A percentile compares a stretch with the other conserved stretches of the same genome.
phyloP scores from a whole-genome alignment of 345 rosid genomes.

The Zanthoxylum bungeanum region DNA sequence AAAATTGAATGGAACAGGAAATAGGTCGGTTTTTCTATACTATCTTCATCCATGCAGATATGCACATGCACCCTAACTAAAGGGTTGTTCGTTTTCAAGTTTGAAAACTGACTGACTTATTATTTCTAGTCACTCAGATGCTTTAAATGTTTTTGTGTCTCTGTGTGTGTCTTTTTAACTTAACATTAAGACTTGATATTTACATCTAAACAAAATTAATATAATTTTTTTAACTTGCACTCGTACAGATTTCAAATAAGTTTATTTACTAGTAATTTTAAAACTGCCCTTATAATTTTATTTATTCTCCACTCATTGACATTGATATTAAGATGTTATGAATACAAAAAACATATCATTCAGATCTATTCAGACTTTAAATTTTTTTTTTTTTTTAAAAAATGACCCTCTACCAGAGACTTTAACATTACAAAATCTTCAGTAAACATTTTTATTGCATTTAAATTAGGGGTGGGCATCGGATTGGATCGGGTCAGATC shows the following conservation, averaged over 20 bases:
- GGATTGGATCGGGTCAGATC: no score
- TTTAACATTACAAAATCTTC: background rate
- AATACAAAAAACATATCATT: background rate
- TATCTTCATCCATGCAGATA: slow-evolving; percentile 2
- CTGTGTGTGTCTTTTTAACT: no score
- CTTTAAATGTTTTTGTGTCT: background rate
- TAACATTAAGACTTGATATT: background rate
- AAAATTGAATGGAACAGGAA: background rate
- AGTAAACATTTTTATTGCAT: background rate
- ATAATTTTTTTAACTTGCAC: no score
- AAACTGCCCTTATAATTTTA: background rate
- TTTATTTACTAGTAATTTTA: no score
- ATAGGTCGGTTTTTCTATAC: background rate
- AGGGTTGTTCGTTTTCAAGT: background rate
- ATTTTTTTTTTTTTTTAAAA: no score
- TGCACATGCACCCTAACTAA: slow-evolving; percentile 2
- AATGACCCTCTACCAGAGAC: background rate
- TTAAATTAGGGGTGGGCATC: no score
- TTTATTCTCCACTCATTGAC: background rate
- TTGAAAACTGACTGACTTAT: background rate
- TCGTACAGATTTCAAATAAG: background rate
- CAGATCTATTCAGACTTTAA: background rate
- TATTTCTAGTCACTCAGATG: background rate
- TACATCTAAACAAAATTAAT: background rate
- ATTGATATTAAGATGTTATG: background rate